phyloP scores from a whole-genome alignment of 2,329 filamentous ascomycete species.

The Diplocarpon rosae region DNA sequence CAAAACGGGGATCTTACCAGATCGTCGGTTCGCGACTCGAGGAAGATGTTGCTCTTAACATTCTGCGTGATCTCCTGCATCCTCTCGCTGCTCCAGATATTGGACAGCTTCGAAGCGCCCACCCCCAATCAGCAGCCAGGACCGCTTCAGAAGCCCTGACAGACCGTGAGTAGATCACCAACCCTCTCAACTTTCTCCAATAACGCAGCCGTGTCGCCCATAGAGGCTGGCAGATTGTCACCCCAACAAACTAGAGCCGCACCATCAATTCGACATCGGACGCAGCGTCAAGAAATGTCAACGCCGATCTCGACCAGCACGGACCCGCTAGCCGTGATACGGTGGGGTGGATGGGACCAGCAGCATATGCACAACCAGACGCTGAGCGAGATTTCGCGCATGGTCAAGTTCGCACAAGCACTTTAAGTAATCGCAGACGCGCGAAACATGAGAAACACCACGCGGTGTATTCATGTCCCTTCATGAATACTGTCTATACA shows the following conservation, averaged over 20 bases:
- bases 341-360: conserved; percentile 2
- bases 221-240: conserved; percentile 17
- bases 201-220: conserved; percentile 10
- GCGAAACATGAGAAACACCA: not conserved
- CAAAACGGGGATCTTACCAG: too few species aligned
- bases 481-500: conserved; percentile 10
- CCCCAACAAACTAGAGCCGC: conserved; percentile 12
- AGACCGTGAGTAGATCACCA: not conserved
- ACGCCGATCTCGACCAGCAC: conserved; percentile 5
- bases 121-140: conserved; percentile 10
- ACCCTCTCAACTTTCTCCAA: conserved; percentile 8
- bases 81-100: conserved; percentile 6
- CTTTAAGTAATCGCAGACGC: not conserved
- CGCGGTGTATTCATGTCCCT: not conserved
- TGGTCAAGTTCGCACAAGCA: conserved; percentile 2
- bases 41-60: conserved; percentile 9
- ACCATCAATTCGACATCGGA: conserved; percentile 4
- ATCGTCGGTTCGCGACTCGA: conserved; percentile 4
- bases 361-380: conserved; percentile 13
- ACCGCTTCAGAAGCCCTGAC: conserved; percentile 1
- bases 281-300: conserved; percentile 4
- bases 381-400: conserved; percentile 11
- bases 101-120: conserved; percentile 3
- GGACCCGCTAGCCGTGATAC: conserved; percentile 9
- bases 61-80: conserved; percentile 7